A percentile compares a stretch with the other conserved stretches of the same genome.
Evolutionary conservation across 306 rosid species (phyloP).

Genomic region (Gynostemma pentaphyllum): DNA sequence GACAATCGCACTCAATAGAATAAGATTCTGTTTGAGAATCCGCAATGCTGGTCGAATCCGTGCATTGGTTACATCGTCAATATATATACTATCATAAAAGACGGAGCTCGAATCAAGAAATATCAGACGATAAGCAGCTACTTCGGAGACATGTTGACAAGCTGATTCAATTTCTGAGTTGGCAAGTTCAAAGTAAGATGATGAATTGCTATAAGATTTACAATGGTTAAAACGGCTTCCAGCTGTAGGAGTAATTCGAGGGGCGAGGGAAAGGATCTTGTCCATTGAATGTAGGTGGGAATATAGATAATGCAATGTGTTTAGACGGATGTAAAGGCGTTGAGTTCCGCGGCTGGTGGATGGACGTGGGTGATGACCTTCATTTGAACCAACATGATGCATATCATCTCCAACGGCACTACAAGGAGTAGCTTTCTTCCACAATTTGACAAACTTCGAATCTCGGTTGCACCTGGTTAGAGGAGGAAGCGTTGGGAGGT

Average conservation of each 20-base stretch:
- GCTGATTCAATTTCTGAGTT: slow-evolving; percentile 38
- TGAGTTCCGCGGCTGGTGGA: slow-evolving; percentile 92
- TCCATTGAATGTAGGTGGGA: slow-evolving; percentile 49
- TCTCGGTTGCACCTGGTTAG: slow-evolving; percentile 74
- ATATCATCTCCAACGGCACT: slow-evolving; percentile 22
- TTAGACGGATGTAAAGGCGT: slow-evolving; percentile 84
- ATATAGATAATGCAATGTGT: slow-evolving; percentile 59
- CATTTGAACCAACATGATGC: slow-evolving; percentile 26
- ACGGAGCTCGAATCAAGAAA: slow-evolving; percentile 70
- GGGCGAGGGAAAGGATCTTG: slow-evolving; percentile 37
- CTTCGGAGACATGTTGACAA: slow-evolving; percentile 71
- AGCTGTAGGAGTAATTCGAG: slow-evolving; percentile 25
- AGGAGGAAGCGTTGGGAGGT: slow-evolving; percentile 74
- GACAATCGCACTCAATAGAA: slow-evolving; percentile 55
- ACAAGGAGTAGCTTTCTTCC: slow-evolving; percentile 71
- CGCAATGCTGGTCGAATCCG: slow-evolving; percentile 65
- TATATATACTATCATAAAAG: slow-evolving; percentile 63
- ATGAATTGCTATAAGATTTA: slow-evolving; percentile 14
- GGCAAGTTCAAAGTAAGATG: slow-evolving; percentile 48
- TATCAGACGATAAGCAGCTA: slow-evolving; percentile 75
- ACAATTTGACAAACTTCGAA: slow-evolving; percentile 53
- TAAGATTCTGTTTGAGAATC: slow-evolving; percentile 59
- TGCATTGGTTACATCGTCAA: slow-evolving; percentile 46
- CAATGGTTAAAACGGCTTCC: slow-evolving; percentile 20
- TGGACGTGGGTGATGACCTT: slow-evolving; percentile 57